A percentile compares a stretch with the other conserved stretches of the same genome.
Conservation (phyloP, 371 early-diverging fungal species). For the Mucor mucedo region DNA sequence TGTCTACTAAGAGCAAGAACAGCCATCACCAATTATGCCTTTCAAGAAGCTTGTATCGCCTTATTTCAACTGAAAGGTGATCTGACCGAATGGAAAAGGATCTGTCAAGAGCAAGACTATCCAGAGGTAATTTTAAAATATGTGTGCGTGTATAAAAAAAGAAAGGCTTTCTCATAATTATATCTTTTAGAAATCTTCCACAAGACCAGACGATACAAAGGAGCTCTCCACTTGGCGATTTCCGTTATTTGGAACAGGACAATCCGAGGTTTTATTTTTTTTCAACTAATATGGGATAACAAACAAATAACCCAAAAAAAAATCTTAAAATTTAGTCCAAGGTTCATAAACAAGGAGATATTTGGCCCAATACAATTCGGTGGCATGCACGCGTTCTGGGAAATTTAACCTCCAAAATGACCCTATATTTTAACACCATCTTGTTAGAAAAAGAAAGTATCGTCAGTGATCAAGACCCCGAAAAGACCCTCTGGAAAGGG, state of each 20-base stretch:
- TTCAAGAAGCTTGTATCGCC: slow-evolving; percentile 60
- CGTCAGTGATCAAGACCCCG: slow-evolving; percentile 56
- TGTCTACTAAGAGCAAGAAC: slow-evolving; percentile 49
- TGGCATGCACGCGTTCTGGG: slow-evolving; percentile 63
- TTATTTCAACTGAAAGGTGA: slow-evolving; percentile 52
- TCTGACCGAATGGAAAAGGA: slow-evolving; percentile 54
- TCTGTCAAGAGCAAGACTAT: slow-evolving; percentile 56
- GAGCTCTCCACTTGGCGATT: slow-evolving; percentile 45
- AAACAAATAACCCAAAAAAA: neutral
- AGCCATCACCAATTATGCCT: slow-evolving; percentile 58
- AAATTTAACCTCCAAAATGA: slow-evolving; percentile 65
- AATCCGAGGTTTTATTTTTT: slow-evolving; percentile 25
- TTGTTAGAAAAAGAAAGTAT: slow-evolving; percentile 60
- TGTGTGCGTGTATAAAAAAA: too few species aligned
- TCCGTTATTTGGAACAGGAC: slow-evolving; percentile 25
- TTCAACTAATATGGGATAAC: neutral
- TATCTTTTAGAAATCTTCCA: slow-evolving; percentile 21
- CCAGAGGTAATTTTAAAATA: slow-evolving; percentile 40
- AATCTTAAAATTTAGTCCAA: slow-evolving; percentile 14
- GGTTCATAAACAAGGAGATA: slow-evolving; percentile 37
- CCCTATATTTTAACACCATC: slow-evolving; percentile 63
- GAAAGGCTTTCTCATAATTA: neutral
- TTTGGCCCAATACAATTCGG: slow-evolving; percentile 58
- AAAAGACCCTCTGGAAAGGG: slow-evolving; percentile 61
- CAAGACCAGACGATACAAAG: slow-evolving; percentile 32